phyloP scores from a whole-genome alignment of 352 stramenopile species.

The Globisporangium emineosum region DNA sequence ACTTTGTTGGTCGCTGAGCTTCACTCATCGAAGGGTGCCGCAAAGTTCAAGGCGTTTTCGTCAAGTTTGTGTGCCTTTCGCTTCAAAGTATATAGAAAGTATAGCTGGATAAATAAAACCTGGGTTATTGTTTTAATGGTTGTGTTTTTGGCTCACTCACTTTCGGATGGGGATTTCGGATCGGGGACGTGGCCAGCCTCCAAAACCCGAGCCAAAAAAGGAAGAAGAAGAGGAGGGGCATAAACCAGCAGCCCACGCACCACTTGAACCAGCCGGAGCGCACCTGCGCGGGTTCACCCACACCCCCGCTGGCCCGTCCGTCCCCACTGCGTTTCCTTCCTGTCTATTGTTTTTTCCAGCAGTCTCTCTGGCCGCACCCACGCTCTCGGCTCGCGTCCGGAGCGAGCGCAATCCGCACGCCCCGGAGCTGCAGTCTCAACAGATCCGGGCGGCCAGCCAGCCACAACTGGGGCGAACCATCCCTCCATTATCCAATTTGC shows the following conservation, averaged over 20 bases:
- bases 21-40: too few relatives aligned
- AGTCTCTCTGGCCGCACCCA: not conserved
- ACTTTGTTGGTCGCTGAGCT: too few relatives aligned
- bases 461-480: not conserved
- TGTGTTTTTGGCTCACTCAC: not conserved
- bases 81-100: too few relatives aligned
- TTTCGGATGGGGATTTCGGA: not conserved
- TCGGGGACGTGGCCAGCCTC: not conserved
- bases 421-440: not conserved
- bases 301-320: not conserved
- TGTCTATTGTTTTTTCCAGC: slow-evolving; percentile 11
- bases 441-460: not conserved
- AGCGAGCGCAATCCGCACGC: slow-evolving; percentile 4
- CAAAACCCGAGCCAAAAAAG: too few relatives aligned
- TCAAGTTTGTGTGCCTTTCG: too few relatives aligned
- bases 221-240: not conserved
- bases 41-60: too few relatives aligned
- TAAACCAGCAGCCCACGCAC: not conserved
- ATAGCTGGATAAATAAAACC: too few relatives aligned
- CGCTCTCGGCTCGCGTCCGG: not conserved
- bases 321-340: not conserved
- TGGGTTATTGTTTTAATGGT: too few relatives aligned
- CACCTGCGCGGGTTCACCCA: slow-evolving; percentile 9
- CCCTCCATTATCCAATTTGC: slow-evolving; percentile 9
- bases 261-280: slow-evolving; percentile 6